A percentile compares a stretch with the other conserved stretches of the same genome.
phyloP scores from a whole-genome alignment of 2,329 filamentous ascomycete species.

The Sporothrix brasiliensis region DNA sequence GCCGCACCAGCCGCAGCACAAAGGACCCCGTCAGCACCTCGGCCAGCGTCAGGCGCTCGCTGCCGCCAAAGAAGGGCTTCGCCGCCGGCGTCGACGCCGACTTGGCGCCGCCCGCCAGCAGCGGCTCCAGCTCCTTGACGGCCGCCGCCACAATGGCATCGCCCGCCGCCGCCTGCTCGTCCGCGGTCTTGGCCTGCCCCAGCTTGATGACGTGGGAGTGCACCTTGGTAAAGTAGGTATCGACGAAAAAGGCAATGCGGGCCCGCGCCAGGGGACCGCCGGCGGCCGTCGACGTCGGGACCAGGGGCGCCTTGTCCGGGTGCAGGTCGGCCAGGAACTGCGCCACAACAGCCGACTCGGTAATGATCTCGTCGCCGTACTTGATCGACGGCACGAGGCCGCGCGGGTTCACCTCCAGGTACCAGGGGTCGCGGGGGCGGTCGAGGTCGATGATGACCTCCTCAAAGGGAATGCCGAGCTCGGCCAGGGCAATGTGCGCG shows the following conservation, averaged over 20 bases:
- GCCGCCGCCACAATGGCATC: slow-evolving; percentile 59
- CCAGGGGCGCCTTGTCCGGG: slow-evolving; percentile 56
- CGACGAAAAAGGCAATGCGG: slow-evolving; percentile 67
- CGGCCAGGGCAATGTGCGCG: slow-evolving; percentile 70
- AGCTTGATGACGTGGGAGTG: slow-evolving; percentile 52
- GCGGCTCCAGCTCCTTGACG: slow-evolving; percentile 72
- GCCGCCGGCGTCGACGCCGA: slow-evolving; percentile 39
- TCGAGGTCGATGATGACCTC: slow-evolving; percentile 73
- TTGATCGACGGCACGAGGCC: slow-evolving; percentile 74
- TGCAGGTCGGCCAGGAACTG: slow-evolving; percentile 71
- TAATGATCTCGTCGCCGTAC: slow-evolving; percentile 68
- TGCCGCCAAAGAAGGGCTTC: slow-evolving; percentile 66
- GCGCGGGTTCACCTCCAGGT: slow-evolving; percentile 75
- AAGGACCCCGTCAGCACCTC: slow-evolving; percentile 74
- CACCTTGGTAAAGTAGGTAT: slow-evolving; percentile 44
- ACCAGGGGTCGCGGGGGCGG: slow-evolving; percentile 70
- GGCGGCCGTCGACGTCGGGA: slow-evolving; percentile 57
- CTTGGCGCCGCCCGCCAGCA: slow-evolving; percentile 49
- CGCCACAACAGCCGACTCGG: slow-evolving; percentile 72
- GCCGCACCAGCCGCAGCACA: slow-evolving; percentile 60
- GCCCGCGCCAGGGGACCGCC: slow-evolving; percentile 66
- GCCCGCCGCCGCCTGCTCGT: slow-evolving; percentile 53
- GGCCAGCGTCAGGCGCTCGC: slow-evolving; percentile 67
- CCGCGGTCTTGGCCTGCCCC: slow-evolving; percentile 50
- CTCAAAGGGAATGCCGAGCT: slow-evolving; percentile 67